These are phyloP conservation scores for Wickerhamiella dianesei DNA, from an alignment of 805 yeast genomes.

Conservation along the genomic window DNA sequence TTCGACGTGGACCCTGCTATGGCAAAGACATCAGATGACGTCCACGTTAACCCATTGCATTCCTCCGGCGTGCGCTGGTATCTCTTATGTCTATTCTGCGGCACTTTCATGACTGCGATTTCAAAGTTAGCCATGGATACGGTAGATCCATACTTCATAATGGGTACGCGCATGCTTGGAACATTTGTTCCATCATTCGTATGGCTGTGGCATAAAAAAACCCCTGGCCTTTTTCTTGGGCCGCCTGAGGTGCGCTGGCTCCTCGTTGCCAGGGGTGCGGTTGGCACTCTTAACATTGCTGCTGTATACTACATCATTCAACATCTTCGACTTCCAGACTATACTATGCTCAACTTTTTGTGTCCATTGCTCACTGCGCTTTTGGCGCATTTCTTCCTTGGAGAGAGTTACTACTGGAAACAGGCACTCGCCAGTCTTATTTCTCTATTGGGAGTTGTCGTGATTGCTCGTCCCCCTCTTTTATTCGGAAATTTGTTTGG, in stretches of 20 bases:
- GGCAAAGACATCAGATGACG: neutral
- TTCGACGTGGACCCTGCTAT: neutral
- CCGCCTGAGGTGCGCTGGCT: constrained; percentile 42
- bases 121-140: constrained; percentile 9
- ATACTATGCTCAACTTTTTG: constrained; percentile 64
- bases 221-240: constrained; percentile 56
- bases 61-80: constrained; percentile 5
- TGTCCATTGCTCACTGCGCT: constrained; percentile 66
- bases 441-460: constrained; percentile 60
- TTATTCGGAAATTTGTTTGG: constrained; percentile 34
- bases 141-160: constrained; percentile 26
- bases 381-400: constrained; percentile 51
- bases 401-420: constrained; percentile 48
- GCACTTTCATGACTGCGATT: constrained; percentile 13
- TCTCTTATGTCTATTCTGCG: constrained; percentile 8
- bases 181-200: constrained; percentile 47
- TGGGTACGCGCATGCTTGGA: constrained; percentile 61
- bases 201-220: constrained; percentile 40
- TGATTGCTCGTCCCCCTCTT: constrained; percentile 71
- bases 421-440: constrained; percentile 58
- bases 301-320: constrained; percentile 62
- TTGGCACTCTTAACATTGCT: constrained; percentile 70
- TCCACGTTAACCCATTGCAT: constrained; percentile 18
- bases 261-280: constrained; percentile 47
- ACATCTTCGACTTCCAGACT: constrained; percentile 65